phyloP scores from a whole-genome alignment of 139 green algal genomes.

The Ettlia oleoabundans region DNA sequence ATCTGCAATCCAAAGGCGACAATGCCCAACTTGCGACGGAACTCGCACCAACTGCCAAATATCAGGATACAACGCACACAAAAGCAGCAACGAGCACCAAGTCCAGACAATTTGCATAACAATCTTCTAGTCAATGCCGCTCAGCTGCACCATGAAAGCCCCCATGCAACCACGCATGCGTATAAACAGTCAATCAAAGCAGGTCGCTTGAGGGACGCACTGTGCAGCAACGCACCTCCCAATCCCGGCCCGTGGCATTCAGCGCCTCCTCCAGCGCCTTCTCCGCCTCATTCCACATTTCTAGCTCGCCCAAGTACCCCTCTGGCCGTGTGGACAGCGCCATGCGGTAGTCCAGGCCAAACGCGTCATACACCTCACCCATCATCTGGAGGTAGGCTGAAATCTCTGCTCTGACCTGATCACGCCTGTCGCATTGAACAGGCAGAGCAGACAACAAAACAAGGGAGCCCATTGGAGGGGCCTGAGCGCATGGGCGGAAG shows the following conservation, averaged over 20 bases:
- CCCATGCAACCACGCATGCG: no score
- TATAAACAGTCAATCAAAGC: no score
- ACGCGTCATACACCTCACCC: constrained; percentile 91
- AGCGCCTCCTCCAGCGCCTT: constrained; percentile 84
- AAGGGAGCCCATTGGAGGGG: no score
- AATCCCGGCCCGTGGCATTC: constrained; percentile 75
- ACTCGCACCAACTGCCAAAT: no score
- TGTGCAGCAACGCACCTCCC: constrained; percentile 61
- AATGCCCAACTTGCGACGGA: no score
- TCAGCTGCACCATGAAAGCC: background rate
- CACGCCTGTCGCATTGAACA: no score
- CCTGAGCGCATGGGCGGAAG: background rate
- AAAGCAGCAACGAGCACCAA: no score
- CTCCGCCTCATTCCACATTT: constrained; percentile 94
- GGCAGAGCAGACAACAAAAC: background rate
- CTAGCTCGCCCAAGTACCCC: constrained; percentile 88
- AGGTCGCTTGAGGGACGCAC: no score
- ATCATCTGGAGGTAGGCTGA: constrained; percentile 86
- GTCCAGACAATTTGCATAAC: no score
- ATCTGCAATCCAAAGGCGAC: constrained; percentile 71
- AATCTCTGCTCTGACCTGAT: constrained; percentile 91
- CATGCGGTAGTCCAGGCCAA: constrained; percentile 95
- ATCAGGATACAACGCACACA: background rate
- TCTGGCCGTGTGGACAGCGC: constrained; percentile 93
- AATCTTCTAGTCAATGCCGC: no score